Percentiles rank a stretch among this genome's conserved stretches.
phyloP scores from a whole-genome alignment of 2,329 filamentous ascomycete genomes.

The Fusarium phyllophilum region DNA sequence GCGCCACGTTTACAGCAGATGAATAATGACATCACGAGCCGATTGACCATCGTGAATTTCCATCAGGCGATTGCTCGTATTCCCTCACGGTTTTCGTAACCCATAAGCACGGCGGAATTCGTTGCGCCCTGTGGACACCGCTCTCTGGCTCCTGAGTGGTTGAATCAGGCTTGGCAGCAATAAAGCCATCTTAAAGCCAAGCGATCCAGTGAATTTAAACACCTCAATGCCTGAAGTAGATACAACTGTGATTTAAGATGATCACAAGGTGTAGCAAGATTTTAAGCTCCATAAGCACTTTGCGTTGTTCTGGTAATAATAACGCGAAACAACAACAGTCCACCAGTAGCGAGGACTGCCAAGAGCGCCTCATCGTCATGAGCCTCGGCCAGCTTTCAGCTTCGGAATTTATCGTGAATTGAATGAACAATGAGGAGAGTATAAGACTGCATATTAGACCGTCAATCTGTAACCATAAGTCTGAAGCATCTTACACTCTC shows the following conservation, averaged over 20 bases:
- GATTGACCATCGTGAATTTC: neutral
- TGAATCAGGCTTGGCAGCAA: rapidly evolving
- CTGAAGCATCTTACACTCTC: too few relatives aligned
- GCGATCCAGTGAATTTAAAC: neutral
- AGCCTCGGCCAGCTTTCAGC: neutral
- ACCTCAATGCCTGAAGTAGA: neutral
- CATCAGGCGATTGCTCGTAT: neutral
- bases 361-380: neutral
- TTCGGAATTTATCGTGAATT: neutral
- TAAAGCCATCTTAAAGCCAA: neutral
- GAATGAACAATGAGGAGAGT: rapidly evolving
- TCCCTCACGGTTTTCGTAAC: neutral
- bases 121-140: neutral
- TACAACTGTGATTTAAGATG: rapidly evolving
- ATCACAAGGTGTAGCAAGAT: neutral
- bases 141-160: neutral
- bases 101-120: neutral
- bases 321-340: rapidly evolving
- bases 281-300: rapidly evolving
- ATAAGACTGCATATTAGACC: rapidly evolving
- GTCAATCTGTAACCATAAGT: too few relatives aligned
- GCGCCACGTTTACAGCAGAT: neutral
- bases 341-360: neutral
- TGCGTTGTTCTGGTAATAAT: neutral
- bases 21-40: neutral